A percentile compares a stretch with the other conserved stretches of the same genome.
Conservation (phyloP, 306 rosid genomes). For the Acacia confusa region DNA sequence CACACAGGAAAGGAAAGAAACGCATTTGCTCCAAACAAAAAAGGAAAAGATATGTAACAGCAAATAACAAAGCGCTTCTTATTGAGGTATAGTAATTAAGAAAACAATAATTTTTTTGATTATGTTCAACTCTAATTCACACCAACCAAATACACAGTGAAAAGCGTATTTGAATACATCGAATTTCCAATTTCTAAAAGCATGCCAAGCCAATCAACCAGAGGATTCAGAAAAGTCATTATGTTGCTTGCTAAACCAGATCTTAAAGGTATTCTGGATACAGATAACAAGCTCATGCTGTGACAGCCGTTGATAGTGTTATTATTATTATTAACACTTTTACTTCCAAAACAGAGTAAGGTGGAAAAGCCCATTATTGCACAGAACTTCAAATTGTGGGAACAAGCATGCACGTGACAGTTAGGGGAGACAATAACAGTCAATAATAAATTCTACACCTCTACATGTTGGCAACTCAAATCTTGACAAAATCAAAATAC, state of each 20-base stretch:
- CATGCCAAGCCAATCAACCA: constrained; percentile 1
- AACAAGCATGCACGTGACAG: background rate
- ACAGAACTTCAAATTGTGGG: background rate
- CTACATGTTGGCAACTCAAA: background rate
- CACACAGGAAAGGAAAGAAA: background rate
- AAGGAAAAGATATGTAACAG: background rate
- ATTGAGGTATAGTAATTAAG: background rate
- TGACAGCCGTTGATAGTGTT: background rate
- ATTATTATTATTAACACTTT: background rate
- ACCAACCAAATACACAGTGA: background rate
- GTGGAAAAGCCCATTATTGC: background rate
- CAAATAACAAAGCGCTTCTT: background rate
- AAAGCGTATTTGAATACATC: background rate
- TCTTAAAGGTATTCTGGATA: background rate
- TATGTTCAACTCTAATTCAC: background rate
- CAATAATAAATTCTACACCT: background rate
- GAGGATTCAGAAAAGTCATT: constrained; percentile 8
- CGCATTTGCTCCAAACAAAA: background rate
- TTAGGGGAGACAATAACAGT: constrained; percentile 8
- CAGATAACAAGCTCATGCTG: background rate
- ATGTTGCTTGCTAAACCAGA: background rate
- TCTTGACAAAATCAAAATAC: background rate
- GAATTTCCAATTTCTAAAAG: background rate
- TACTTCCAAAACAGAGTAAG: background rate
- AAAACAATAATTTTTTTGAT: background rate